Conservation (phyloP, 805 yeast genomes). For the Yarrowia yakushimensis region DNA sequence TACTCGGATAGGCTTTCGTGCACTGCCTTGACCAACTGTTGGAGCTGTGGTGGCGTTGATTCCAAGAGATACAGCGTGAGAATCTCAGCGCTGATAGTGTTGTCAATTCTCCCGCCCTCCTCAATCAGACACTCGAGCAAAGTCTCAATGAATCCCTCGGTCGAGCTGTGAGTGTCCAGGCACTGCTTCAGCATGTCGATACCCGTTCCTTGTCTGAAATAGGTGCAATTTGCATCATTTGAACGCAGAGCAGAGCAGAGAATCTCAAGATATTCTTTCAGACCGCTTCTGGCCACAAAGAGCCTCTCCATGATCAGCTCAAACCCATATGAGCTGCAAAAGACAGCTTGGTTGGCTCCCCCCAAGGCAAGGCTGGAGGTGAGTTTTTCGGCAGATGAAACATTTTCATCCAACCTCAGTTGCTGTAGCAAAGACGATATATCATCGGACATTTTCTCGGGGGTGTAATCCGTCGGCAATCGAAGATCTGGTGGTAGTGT, state of each 20-base stretch:
- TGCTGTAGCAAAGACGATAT: constrained; percentile 9
- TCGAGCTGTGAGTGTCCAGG: constrained; percentile 1
- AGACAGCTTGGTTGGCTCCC: constrained; percentile 13
- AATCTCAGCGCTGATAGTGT: constrained; percentile 7
- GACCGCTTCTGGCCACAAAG: background rate
- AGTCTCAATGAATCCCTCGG: background rate
- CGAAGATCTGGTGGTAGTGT: background rate
- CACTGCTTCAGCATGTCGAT: constrained; percentile 12
- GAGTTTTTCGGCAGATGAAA: background rate
- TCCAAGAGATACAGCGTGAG: constrained; percentile 7
- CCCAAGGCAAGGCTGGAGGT: background rate
- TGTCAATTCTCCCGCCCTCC: background rate
- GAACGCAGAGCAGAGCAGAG: background rate
- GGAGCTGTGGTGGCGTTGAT: background rate
- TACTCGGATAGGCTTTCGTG: background rate
- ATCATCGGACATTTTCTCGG: constrained; percentile 16
- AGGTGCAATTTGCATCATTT: constrained; percentile 17
- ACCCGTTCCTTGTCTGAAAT: constrained; percentile 9
- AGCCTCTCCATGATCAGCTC: constrained; percentile 22
- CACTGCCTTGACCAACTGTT: background rate
- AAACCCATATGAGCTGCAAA: constrained; percentile 21
- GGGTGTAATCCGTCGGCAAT: background rate
- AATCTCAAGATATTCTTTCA: background rate
- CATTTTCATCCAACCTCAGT: background rate
- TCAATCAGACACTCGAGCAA: constrained; percentile 11